These are phyloP conservation scores for Neonectria ditissima DNA, from an alignment of 2,329 filamentous ascomycete genomes.

Conservation along the genomic window DNA sequence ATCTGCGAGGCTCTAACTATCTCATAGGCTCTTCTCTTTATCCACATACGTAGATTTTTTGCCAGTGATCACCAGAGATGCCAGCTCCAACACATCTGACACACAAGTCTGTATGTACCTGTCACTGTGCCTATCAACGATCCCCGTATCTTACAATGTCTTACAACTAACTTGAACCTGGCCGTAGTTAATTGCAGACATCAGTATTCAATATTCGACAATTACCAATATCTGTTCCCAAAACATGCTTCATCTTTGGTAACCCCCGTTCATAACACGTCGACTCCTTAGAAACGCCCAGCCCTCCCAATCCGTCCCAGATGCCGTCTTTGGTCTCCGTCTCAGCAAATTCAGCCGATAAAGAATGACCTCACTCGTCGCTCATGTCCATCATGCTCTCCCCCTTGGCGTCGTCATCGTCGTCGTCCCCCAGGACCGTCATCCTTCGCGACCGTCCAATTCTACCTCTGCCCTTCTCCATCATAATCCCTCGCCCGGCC, in stretches of 20 bases:
- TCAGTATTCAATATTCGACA: background rate
- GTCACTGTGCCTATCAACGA: no score
- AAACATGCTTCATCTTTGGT: constrained; percentile 3
- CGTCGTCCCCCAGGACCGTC: constrained; percentile 49
- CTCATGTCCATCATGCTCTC: constrained; percentile 68
- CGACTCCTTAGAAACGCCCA: constrained; percentile 8
- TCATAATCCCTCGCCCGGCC: constrained; percentile 38
- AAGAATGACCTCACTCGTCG: constrained; percentile 53
- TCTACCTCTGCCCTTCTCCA: constrained; percentile 61
- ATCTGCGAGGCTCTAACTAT: background rate
- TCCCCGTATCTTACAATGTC: no score
- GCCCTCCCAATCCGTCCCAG: constrained; percentile 20
- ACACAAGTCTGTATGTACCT: no score
- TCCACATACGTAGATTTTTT: no score
- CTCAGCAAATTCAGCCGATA: background rate
- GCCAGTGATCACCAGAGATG: no score
- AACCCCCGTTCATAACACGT: constrained; percentile 31
- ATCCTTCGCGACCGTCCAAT: constrained; percentile 50
- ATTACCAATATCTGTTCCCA: constrained; percentile 9
- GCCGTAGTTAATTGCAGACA: background rate
- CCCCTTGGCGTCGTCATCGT: constrained; percentile 53
- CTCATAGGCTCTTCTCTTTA: no score
- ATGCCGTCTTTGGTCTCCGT: constrained; percentile 10
- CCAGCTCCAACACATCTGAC: no score
- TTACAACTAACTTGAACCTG: background rate